Percentiles rank a stretch among this genome's conserved stretches.
phyloP scores from a whole-genome alignment of 352 stramenopile species.

The Phytophthora macrochlamydospora region DNA sequence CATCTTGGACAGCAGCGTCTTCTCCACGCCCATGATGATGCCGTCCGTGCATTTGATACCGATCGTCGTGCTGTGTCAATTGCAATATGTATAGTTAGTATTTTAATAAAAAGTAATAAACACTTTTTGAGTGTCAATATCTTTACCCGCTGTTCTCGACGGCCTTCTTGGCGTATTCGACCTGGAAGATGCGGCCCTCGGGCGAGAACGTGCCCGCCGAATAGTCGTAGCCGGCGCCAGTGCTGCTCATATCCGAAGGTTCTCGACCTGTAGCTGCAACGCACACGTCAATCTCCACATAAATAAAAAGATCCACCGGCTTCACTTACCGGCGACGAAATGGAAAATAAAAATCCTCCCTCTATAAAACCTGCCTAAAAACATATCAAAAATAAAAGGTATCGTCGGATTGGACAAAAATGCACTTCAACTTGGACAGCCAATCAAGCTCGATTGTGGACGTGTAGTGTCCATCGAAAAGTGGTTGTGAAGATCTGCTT shows the following conservation, averaged over 20 bases:
- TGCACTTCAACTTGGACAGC: conserved; percentile 1
- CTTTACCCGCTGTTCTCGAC: conserved; percentile 95
- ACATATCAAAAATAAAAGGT: neutral
- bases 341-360: neutral
- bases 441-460: neutral
- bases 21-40: conserved; percentile 97
- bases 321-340: neutral
- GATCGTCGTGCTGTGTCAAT: conserved; percentile 90
- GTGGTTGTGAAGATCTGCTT: conserved; percentile 84
- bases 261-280: conserved; percentile 2
- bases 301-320: neutral
- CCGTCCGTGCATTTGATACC: conserved; percentile 98
- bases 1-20: conserved; percentile 94
- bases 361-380: neutral
- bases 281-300: conserved; percentile 1
- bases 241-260: conserved; percentile 75
- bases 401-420: neutral
- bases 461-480: conserved; percentile 29
- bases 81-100: neutral
- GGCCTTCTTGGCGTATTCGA: conserved; percentile 98
- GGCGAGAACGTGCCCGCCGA: conserved; percentile 95
- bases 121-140: neutral
- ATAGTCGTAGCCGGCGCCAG: conserved; percentile 87
- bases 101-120: neutral
- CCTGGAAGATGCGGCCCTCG: conserved; percentile 98